Evolutionary conservation across 2,329 filamentous ascomycete species (phyloP).

Genomic region (Myriangium duriaei): DNA sequence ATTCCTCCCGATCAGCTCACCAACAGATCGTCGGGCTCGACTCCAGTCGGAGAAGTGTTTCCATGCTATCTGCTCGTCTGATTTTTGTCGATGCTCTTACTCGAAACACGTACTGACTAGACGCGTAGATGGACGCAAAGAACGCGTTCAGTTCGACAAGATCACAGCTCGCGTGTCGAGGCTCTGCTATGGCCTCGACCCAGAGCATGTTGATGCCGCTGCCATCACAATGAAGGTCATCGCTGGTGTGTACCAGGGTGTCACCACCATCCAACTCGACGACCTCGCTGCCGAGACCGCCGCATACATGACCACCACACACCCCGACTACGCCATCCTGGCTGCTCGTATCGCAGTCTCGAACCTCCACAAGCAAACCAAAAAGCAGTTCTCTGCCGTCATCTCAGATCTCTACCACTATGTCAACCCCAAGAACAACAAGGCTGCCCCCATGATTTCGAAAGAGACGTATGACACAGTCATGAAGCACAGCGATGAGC

Average conservation of each 20-base stretch:
- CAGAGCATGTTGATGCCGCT: constrained; percentile 90
- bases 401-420: constrained; percentile 90
- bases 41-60: too few relatives aligned
- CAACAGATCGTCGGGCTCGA: too few relatives aligned
- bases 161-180: constrained; percentile 97
- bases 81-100: too few relatives aligned
- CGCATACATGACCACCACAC: constrained; percentile 98
- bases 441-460: constrained; percentile 85
- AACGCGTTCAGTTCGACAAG: constrained; percentile 99
- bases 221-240: constrained; percentile 99
- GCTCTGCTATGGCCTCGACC: constrained; percentile 92
- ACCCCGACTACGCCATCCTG: constrained; percentile 97
- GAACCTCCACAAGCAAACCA: constrained; percentile 99
- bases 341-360: constrained; percentile 97
- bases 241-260: constrained; percentile 95
- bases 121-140: constrained; percentile 83
- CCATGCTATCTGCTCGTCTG: too few relatives aligned
- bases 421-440: constrained; percentile 83
- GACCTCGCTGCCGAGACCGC: constrained; percentile 97
- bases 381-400: constrained; percentile 98
- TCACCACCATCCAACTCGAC: constrained; percentile 90
- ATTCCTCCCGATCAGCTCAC: not conserved
- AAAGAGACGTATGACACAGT: constrained; percentile 81
- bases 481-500: constrained; percentile 90
- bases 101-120: constrained; percentile 8